Percentiles rank a stretch among this genome's conserved stretches.
These are phyloP conservation scores for Thraustochytrium striatum DNA, from an alignment of 352 stramenopile genomes.

Conservation along the genomic window DNA sequence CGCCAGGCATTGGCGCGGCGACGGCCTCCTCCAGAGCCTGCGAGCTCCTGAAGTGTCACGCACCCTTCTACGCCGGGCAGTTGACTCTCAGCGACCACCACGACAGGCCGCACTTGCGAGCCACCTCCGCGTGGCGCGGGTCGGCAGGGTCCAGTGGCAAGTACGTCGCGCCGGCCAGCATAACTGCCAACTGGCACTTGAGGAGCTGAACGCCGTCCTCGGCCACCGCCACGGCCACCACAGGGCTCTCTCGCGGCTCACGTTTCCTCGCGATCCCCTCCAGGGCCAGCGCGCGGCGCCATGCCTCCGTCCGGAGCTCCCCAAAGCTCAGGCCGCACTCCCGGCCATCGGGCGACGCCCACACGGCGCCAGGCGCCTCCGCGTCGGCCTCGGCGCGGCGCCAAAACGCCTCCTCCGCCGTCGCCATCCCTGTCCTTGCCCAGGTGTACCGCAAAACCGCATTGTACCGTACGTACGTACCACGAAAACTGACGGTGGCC, in stretches of 20 bases:
- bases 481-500: too few relatives aligned
- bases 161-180: constrained; percentile 4
- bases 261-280: background rate
- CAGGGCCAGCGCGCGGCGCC: background rate
- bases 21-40: background rate
- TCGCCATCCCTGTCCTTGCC: too few relatives aligned
- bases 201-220: background rate
- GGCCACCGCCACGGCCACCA: constrained; percentile 5
- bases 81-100: background rate
- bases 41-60: background rate
- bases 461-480: too few relatives aligned
- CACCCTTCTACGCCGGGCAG: background rate
- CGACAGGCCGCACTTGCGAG: background rate
- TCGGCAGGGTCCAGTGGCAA: constrained; percentile 8
- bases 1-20: background rate
- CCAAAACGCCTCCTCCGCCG: too few relatives aligned
- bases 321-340: background rate
- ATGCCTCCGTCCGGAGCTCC: background rate
- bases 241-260: background rate
- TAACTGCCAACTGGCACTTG: background rate
- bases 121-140: background rate
- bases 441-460: too few relatives aligned
- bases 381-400: too few relatives aligned
- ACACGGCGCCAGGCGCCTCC: background rate
- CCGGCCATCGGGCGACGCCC: background rate